phyloP scores from a whole-genome alignment of 1,284 basidiomycete genomes.

The Rhodotorula sp. region DNA sequence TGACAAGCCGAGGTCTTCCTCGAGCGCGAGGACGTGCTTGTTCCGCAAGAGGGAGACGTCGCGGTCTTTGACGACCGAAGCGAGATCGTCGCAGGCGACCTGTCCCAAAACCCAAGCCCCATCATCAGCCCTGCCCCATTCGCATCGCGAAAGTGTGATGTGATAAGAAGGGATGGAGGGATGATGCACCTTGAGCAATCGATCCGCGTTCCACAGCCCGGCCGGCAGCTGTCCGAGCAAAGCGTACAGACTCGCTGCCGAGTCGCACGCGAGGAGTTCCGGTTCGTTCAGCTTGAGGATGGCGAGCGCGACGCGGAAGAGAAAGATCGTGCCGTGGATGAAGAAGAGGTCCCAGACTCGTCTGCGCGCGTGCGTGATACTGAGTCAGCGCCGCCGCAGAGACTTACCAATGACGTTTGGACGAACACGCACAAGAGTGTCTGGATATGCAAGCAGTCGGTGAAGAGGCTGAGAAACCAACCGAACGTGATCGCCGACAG shows the following conservation, averaged over 20 bases:
- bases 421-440: conserved; percentile 61
- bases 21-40: conserved; percentile 51
- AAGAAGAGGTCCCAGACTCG: conserved; percentile 73
- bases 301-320: conserved; percentile 70
- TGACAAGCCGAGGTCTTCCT: conserved; percentile 21
- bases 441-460: conserved; percentile 93
- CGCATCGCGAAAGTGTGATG: neutral
- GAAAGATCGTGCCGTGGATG: conserved; percentile 83
- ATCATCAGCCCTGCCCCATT: conserved; percentile 52
- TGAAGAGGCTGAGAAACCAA: conserved; percentile 96
- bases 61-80: conserved; percentile 61
- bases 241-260: conserved; percentile 81
- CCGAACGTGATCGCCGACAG: conserved; percentile 93
- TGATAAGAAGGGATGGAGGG: too few relatives aligned
- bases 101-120: conserved; percentile 45
- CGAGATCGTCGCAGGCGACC: conserved; percentile 59
- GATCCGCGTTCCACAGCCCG: conserved; percentile 87
- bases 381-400: too few relatives aligned
- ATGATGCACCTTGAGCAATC: conserved; percentile 69
- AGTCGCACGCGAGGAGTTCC: conserved; percentile 76
- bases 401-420: too few relatives aligned
- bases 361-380: conserved; percentile 8
- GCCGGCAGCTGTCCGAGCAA: conserved; percentile 81
- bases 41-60: conserved; percentile 68
- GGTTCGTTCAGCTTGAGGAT: conserved; percentile 79